A percentile compares a stretch with the other conserved stretches of the same genome.
phyloP scores from a whole-genome alignment of 495 filamentous ascomycete genomes.

The Hypoxylon lenormandii region DNA sequence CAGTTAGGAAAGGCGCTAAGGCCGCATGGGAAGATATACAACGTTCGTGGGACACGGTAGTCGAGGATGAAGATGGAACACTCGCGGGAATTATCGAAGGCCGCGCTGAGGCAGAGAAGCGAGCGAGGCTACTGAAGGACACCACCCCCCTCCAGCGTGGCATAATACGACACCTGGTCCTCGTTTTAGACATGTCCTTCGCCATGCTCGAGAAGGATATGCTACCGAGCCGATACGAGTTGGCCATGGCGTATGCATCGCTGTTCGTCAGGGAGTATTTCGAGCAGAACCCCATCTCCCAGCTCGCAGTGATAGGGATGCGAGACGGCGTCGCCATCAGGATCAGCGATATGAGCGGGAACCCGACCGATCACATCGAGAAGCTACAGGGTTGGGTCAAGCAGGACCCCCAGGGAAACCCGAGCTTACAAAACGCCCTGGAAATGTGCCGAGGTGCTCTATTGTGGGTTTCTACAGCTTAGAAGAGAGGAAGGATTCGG shows the following conservation, averaged over 20 bases:
- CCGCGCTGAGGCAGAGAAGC: slow-evolving; percentile 61
- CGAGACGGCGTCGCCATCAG: slow-evolving; percentile 87
- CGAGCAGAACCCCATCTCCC: slow-evolving; percentile 98
- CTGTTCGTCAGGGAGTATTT: slow-evolving; percentile 95
- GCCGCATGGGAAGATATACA: slow-evolving; percentile 64
- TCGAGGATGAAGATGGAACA: slow-evolving; percentile 59
- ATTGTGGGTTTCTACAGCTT: slow-evolving; percentile 68
- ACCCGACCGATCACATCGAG: slow-evolving; percentile 86
- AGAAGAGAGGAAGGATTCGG: slow-evolving; percentile 11
- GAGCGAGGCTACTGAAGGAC: slow-evolving; percentile 76
- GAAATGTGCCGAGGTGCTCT: slow-evolving; percentile 92
- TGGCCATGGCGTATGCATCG: slow-evolving; percentile 83
- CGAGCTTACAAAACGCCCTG: slow-evolving; percentile 92
- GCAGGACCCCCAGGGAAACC: slow-evolving; percentile 87
- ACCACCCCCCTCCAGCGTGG: slow-evolving; percentile 94
- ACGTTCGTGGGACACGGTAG: slow-evolving; percentile 61
- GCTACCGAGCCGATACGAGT: slow-evolving; percentile 83
- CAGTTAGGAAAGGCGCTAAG: slow-evolving; percentile 45
- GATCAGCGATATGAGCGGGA: slow-evolving; percentile 89
- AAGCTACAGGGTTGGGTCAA: slow-evolving; percentile 75
- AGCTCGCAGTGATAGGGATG: slow-evolving; percentile 90
- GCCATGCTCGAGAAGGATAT: slow-evolving; percentile 97
- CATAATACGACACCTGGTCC: slow-evolving; percentile 92
- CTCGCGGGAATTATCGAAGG: slow-evolving; percentile 52
- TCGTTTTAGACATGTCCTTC: slow-evolving; percentile 91